These are phyloP conservation scores for Lyophyllum shimeji DNA, from an alignment of 768 basidiomycete species.

Conservation along the genomic window DNA sequence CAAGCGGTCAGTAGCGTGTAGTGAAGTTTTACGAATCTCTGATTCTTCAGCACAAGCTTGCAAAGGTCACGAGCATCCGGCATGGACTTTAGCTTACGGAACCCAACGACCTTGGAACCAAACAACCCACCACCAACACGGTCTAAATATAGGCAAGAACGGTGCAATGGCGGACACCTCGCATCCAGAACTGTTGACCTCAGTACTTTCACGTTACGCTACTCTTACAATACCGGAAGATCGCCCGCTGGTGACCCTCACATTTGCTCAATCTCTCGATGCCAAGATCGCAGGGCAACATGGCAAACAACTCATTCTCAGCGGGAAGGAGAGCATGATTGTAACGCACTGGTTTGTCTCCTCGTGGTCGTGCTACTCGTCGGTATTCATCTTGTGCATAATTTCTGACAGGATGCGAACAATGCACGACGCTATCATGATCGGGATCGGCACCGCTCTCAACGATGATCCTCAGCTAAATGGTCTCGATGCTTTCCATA, in stretches of 20 bases:
- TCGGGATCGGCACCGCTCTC: slow-evolving; percentile 87
- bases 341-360: slow-evolving; percentile 88
- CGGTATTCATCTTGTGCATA: slow-evolving; percentile 1
- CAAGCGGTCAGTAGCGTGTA: neutral
- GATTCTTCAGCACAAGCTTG: too few relatives aligned
- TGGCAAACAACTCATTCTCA: slow-evolving; percentile 77
- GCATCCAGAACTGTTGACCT: slow-evolving; percentile 25
- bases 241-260: slow-evolving; percentile 71
- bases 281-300: slow-evolving; percentile 79
- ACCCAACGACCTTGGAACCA: slow-evolving; percentile 5
- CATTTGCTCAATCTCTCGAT: slow-evolving; percentile 86
- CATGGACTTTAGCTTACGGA: neutral
- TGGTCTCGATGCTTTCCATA: slow-evolving; percentile 43
- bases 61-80: too few relatives aligned
- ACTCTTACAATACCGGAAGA: slow-evolving; percentile 15
- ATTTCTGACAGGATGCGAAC: slow-evolving; percentile 72
- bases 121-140: slow-evolving; percentile 3
- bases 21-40: too few relatives aligned
- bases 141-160: neutral
- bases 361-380: neutral
- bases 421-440: slow-evolving; percentile 89
- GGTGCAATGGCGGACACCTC: slow-evolving; percentile 1
- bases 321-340: slow-evolving; percentile 81
- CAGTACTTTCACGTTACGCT: slow-evolving; percentile 22
- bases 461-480: slow-evolving; percentile 97